A percentile compares a stretch with the other conserved stretches of the same genome.
Evolutionary conservation across 345 rosid genomes (phyloP).

Genomic region (Geranium rotundifolium): DNA sequence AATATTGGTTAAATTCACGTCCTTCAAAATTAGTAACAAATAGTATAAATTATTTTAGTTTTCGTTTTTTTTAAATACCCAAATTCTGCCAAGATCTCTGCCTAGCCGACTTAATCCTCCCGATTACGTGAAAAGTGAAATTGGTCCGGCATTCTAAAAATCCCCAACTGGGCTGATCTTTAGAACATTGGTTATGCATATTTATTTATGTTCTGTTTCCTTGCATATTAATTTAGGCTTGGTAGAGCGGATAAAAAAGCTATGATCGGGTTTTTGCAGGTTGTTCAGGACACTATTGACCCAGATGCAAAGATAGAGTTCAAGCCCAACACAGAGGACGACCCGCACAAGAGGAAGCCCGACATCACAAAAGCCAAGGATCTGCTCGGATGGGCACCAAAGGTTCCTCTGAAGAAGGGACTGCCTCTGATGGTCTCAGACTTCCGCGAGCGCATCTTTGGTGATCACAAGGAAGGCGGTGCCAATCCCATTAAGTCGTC

Average conservation of each 20-base stretch:
- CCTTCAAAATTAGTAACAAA: too few relatives aligned
- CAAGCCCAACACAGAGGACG: slow-evolving; percentile 89
- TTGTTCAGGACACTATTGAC: slow-evolving; percentile 93
- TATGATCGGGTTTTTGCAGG: slow-evolving; percentile 26
- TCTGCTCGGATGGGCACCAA: slow-evolving; percentile 89
- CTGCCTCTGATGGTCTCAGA: slow-evolving; percentile 91
- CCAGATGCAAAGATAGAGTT: slow-evolving; percentile 92
- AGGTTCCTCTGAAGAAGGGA: slow-evolving; percentile 74
- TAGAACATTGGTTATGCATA: too few relatives aligned
- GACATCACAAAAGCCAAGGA: slow-evolving; percentile 86
- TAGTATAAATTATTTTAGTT: too few relatives aligned
- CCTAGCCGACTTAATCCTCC: too few relatives aligned
- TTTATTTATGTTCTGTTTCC: too few relatives aligned
- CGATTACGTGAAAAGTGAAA: too few relatives aligned
- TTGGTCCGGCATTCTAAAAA: too few relatives aligned
- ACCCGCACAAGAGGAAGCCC: slow-evolving; percentile 99
- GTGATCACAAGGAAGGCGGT: slow-evolving; percentile 67
- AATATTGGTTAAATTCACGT: too few relatives aligned
- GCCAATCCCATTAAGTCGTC: slow-evolving; percentile 12
- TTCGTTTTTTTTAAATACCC: too few relatives aligned
- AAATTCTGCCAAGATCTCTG: too few relatives aligned
- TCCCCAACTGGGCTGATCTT: too few relatives aligned
- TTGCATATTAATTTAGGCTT: too few relatives aligned
- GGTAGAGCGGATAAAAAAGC: not conserved
- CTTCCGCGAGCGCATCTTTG: slow-evolving; percentile 85